Conservation (phyloP, 164 flowering plant genomes). For the Annona cherimola region DNA sequence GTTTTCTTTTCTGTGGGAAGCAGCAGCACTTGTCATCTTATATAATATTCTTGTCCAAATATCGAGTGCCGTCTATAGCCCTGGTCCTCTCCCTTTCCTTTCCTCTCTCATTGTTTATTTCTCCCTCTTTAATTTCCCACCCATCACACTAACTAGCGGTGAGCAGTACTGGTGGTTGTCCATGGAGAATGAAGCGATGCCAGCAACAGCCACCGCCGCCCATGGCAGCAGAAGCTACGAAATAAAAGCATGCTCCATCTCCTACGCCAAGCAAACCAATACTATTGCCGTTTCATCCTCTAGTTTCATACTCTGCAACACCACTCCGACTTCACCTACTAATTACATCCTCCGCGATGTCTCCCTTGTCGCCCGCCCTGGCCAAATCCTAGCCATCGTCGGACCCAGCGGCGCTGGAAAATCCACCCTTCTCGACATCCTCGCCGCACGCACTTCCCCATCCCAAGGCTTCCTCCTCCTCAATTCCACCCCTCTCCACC, state of each 20-base stretch:
- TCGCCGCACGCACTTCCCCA: conserved; percentile 70
- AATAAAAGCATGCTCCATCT: conserved; percentile 60
- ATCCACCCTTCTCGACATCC: conserved; percentile 85
- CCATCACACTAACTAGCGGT: background rate
- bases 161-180: background rate
- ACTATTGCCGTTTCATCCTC: conserved; percentile 15
- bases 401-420: conserved; percentile 97
- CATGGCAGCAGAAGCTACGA: conserved; percentile 37
- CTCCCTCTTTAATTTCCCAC: background rate
- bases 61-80: background rate
- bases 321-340: conserved; percentile 40
- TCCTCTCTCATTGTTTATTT: too few relatives aligned
- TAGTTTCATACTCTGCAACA: conserved; percentile 32
- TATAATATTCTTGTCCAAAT: background rate
- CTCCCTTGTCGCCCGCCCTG: conserved; percentile 65
- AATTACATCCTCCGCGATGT: conserved; percentile 55
- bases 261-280: conserved; percentile 54
- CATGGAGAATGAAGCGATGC: background rate
- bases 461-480: conserved; percentile 58
- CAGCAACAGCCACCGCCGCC: conserved; percentile 14
- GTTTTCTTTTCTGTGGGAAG: too few relatives aligned
- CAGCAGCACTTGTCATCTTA: background rate
- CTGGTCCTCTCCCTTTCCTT: too few relatives aligned
- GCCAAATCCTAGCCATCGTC: conserved; percentile 77
- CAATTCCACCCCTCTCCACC: conserved; percentile 57